Evolutionary conservation across 2,329 filamentous ascomycete species (phyloP).

Genomic region (Curvularia lunata): DNA sequence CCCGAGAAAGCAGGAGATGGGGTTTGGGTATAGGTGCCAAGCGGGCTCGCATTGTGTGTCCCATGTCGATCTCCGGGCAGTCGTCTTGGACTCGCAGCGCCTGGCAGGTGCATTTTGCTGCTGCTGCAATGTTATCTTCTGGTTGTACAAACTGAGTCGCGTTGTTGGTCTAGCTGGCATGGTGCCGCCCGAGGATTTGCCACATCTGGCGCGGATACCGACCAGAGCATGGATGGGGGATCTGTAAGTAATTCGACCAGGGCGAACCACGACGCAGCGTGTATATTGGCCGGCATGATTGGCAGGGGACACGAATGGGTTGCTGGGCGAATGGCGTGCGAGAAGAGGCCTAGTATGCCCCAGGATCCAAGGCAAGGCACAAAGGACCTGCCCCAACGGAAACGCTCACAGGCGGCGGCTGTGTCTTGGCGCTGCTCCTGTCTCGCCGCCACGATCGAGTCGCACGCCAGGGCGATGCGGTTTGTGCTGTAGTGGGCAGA

Average conservation of each 20-base stretch:
- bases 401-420: conserved; percentile 3
- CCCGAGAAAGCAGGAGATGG: conserved; percentile 17
- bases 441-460: too few species aligned
- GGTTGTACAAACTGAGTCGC: not conserved
- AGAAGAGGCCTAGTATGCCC: conserved; percentile 1
- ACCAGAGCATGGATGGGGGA: conserved; percentile 6
- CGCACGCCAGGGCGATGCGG: too few species aligned
- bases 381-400: conserved; percentile 16
- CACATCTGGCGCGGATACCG: conserved; percentile 13
- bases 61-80: not conserved
- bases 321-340: conserved; percentile 7
- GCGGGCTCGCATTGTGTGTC: not conserved
- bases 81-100: not conserved
- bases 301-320: conserved; percentile 4
- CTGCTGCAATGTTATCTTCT: conserved; percentile 3
- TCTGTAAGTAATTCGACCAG: conserved; percentile 1
- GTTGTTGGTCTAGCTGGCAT: not conserved
- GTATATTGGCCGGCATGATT: conserved; percentile 10
- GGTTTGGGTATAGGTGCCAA: conserved; percentile 4
- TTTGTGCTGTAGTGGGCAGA: too few species aligned
- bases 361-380: conserved; percentile 9
- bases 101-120: not conserved
- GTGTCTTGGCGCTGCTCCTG: conserved; percentile 5
- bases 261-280: conserved; percentile 8
- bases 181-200: not conserved